A percentile compares a stretch with the other conserved stretches of the same genome.
Evolutionary conservation across 202 grass and related monocot genomes (phyloP).

Genomic region (Panicum virgatum): DNA sequence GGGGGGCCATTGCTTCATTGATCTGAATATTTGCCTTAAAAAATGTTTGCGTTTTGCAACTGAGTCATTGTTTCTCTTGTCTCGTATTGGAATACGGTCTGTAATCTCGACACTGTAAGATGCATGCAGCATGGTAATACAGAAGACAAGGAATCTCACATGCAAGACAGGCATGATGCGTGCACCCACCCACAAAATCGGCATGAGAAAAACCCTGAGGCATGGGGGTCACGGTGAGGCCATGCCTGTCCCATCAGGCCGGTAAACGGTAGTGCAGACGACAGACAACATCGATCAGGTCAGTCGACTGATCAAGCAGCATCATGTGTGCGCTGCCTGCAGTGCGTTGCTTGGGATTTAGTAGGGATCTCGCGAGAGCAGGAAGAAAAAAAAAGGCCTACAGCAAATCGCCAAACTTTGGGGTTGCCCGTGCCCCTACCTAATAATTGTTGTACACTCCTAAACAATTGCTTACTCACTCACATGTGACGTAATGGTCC

Average conservation of each 20-base stretch:
- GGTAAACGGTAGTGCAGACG: conserved; percentile 25
- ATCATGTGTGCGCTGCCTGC: conserved; percentile 12
- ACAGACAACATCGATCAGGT: conserved; percentile 29
- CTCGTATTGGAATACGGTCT: neutral
- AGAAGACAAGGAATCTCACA: neutral
- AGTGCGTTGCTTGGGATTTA: conserved; percentile 11
- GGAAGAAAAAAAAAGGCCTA: neutral
- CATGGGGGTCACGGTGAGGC: conserved; percentile 33
- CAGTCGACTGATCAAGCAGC: neutral
- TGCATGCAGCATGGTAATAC: neutral
- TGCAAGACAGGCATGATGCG: conserved; percentile 4
- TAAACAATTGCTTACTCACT: conserved; percentile 23
- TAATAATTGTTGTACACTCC: conserved; percentile 40
- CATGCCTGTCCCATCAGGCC: conserved; percentile 28
- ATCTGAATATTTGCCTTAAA: neutral
- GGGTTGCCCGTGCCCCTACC: conserved; percentile 15
- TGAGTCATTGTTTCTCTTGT: neutral
- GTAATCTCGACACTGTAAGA: neutral
- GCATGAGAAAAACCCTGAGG: conserved; percentile 5
- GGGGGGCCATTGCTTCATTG: neutral
- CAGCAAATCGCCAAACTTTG: conserved; percentile 39
- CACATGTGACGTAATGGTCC: conserved; percentile 48
- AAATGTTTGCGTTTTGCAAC: neutral
- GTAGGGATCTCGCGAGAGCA: neutral
- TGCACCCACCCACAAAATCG: conserved; percentile 16